A percentile compares a stretch with the other conserved stretches of the same genome.
Conservation (phyloP, 2,329 filamentous ascomycete species). For the Stagonosporopsis cucurbitacearum region DNA sequence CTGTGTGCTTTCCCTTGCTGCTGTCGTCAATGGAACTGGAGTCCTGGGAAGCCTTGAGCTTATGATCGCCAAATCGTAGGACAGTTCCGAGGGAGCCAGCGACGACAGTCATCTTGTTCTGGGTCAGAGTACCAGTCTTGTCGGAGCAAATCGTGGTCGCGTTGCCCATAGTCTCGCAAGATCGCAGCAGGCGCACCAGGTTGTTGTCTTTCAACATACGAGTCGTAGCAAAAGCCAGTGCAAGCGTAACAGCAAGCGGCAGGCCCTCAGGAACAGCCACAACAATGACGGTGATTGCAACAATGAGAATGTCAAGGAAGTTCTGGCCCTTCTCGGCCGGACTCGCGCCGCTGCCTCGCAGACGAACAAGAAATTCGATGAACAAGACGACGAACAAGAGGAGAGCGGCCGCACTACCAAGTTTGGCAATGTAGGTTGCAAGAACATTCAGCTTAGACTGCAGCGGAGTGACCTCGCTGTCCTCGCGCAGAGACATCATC, state of each 20-base stretch:
- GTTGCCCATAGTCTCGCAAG: constrained; percentile 76
- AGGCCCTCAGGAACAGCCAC: constrained; percentile 73
- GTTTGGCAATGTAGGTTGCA: constrained; percentile 80
- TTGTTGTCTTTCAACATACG: constrained; percentile 74
- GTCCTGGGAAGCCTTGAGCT: constrained; percentile 33
- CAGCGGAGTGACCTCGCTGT: constrained; percentile 77
- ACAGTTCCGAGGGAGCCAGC: constrained; percentile 70
- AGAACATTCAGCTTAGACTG: constrained; percentile 79
- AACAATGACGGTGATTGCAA: constrained; percentile 70
- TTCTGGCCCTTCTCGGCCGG: constrained; percentile 78
- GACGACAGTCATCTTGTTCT: constrained; percentile 66
- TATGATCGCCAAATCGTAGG: constrained; percentile 61
- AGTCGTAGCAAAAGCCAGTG: constrained; percentile 71
- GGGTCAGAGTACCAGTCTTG: constrained; percentile 52
- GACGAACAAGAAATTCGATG: constrained; percentile 79
- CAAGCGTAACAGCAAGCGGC: constrained; percentile 71
- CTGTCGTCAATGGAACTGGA: constrained; percentile 33
- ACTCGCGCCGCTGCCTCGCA: constrained; percentile 61
- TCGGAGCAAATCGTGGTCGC: constrained; percentile 79
- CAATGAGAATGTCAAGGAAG: constrained; percentile 69
- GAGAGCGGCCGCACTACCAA: constrained; percentile 77
- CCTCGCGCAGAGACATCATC: constrained; percentile 77
- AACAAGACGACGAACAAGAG: constrained; percentile 84
- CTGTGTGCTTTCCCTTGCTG: constrained; percentile 41
- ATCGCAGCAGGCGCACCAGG: constrained; percentile 69